phyloP scores from a whole-genome alignment of 768 basidiomycete species.

The Suillus discolor region DNA sequence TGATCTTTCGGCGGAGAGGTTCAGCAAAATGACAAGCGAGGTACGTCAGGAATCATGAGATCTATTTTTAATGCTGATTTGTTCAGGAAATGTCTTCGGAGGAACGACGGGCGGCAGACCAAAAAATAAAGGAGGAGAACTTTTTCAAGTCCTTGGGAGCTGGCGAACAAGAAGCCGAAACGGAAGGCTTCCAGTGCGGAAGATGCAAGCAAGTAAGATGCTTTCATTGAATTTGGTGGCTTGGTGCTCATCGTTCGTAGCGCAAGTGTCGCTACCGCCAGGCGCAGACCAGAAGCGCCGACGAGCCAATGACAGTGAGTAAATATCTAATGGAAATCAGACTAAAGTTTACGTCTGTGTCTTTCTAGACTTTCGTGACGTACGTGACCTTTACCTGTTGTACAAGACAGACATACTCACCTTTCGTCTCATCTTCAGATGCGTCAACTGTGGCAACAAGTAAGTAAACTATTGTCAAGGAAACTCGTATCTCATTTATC shows the following conservation, averaged over 20 bases:
- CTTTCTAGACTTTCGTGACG: constrained; percentile 82
- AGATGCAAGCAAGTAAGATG: constrained; percentile 82
- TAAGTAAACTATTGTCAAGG: constrained; percentile 22
- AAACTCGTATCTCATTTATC: neutral
- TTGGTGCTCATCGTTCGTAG: constrained; percentile 34
- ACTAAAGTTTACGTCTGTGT: constrained; percentile 10
- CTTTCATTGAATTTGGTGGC: neutral
- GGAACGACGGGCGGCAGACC: constrained; percentile 83
- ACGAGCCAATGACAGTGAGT: constrained; percentile 97
- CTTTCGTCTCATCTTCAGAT: constrained; percentile 38
- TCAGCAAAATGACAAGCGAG: constrained; percentile 81
- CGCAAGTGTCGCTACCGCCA: constrained; percentile 91
- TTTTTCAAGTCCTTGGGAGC: constrained; percentile 91
- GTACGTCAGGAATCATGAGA: constrained; percentile 38
- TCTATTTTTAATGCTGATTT: neutral
- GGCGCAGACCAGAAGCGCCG: constrained; percentile 95
- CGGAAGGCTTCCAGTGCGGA: constrained; percentile 95
- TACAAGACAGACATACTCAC: constrained; percentile 11
- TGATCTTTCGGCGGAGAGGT: constrained; percentile 65
- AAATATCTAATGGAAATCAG: neutral
- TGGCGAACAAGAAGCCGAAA: constrained; percentile 89
- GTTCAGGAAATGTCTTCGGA: constrained; percentile 93
- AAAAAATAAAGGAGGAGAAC: constrained; percentile 82
- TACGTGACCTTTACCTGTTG: constrained; percentile 37
- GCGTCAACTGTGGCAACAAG: constrained; percentile 69